phyloP scores from a whole-genome alignment of 73 alveolate genomes.

The Symbiodinium natans region DNA sequence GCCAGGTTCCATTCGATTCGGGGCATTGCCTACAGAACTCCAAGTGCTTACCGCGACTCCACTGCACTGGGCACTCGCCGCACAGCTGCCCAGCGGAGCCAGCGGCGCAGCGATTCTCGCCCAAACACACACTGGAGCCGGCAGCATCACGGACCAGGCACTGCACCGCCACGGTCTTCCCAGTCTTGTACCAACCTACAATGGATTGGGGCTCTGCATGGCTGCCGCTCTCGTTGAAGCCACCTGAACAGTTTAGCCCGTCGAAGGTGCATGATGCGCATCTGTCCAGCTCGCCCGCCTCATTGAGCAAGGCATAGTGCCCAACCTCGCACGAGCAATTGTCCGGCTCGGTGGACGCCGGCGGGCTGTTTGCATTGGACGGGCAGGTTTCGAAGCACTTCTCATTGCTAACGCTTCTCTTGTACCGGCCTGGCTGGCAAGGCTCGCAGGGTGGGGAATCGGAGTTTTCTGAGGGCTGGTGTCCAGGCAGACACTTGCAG shows the following conservation, averaged over 20 bases:
- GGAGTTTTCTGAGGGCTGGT: background rate
- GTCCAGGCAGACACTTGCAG: background rate
- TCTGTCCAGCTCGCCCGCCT: background rate
- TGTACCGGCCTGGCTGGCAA: slow-evolving; percentile 10
- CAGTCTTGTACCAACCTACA: background rate
- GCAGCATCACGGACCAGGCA: background rate
- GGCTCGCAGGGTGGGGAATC: background rate
- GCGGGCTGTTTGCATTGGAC: slow-evolving; percentile 22
- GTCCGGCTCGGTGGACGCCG: background rate
- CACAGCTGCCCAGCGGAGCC: background rate
- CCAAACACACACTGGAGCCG: background rate
- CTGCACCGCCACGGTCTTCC: background rate
- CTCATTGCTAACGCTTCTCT: slow-evolving; percentile 10
- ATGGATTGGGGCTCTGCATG: background rate
- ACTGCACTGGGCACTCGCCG: background rate
- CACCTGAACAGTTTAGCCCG: background rate
- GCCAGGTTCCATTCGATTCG: background rate
- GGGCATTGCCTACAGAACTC: background rate
- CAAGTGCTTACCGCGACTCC: no score
- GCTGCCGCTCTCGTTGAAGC: background rate
- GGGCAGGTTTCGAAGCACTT: slow-evolving; percentile 20
- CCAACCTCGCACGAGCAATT: slow-evolving; percentile 37
- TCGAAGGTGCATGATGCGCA: background rate
- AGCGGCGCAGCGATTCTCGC: background rate
- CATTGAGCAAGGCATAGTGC: slow-evolving; percentile 6